phyloP scores from a whole-genome alignment of 1,284 basidiomycete species.

The Cryptococcus hybrid region DNA sequence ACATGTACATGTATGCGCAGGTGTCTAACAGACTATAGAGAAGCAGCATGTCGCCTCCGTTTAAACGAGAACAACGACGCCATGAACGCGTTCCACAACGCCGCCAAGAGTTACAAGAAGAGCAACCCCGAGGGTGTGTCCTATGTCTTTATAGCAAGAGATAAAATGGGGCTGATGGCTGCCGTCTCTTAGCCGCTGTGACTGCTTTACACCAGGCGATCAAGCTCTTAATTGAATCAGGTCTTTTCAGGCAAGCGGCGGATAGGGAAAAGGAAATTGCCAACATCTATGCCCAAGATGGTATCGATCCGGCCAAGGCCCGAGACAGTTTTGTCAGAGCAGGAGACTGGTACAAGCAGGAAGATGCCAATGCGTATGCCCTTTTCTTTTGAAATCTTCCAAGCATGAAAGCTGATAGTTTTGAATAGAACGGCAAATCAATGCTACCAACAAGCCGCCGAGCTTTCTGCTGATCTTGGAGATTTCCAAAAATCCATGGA shows the following conservation, averaged over 20 bases:
- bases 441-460: constrained; percentile 94
- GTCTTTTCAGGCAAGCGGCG: constrained; percentile 95
- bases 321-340: constrained; percentile 90
- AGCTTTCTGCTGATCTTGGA: constrained; percentile 85
- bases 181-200: constrained; percentile 69
- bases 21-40: constrained; percentile 48
- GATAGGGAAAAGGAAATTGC: constrained; percentile 97
- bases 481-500: constrained; percentile 83
- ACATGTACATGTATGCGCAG: background rate
- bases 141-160: background rate
- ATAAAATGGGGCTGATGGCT: constrained; percentile 5
- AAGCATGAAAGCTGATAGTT: background rate
- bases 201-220: constrained; percentile 86
- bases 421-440: constrained; percentile 82
- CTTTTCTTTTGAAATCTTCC: background rate
- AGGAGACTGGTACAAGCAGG: constrained; percentile 96
- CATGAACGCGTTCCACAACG: constrained; percentile 97
- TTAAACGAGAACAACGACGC: constrained; percentile 84
- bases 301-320: constrained; percentile 55
- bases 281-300: constrained; percentile 78
- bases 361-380: constrained; percentile 90
- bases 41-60: constrained; percentile 86
- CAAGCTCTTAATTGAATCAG: constrained; percentile 74
- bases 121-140: constrained; percentile 74
- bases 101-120: constrained; percentile 89